Base-by-base conservation (phyloP, 2,329 filamentous ascomycete genomes). In the Periconia macrospinosa region DNA sequence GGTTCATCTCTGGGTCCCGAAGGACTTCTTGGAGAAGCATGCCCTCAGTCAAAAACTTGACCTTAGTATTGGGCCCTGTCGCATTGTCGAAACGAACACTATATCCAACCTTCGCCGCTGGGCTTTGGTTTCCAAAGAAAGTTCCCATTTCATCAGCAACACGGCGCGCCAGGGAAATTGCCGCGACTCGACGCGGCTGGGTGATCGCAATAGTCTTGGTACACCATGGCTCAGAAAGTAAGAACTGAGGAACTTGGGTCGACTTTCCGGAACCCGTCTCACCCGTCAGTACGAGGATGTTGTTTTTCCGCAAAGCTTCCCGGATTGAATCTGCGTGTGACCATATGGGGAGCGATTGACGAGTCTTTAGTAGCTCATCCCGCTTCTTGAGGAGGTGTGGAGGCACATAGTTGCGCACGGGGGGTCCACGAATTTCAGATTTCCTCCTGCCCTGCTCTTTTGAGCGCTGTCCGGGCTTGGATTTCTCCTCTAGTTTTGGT, bases 221-320 rank as follows among this genome's bases (percentile, higher is more conserved):
- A 71, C 92, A 96, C 92, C 92, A 97, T 7, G 84, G 76, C 67
- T 97, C 90, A 23, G 81, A 77, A 44, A 88, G 84, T 8, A 99
- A 78, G 58, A 96, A 97, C 67, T 97, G 94, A 0, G 94, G 93
- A 0, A 97, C 87, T 74, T 99, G 94, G 0, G 94, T 99, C 78
- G 90, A 95, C 76, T 99, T 99, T 70, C 94, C 94, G 14, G 91
- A 96, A 71, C 94, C 94, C 0, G 94, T 99, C 73, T 97, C 93
- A 77, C 93, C 93, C 2, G 94, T 88, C 14, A 99, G 78, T 0
- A 99, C 81, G 48, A 99, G 83, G 1, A 96, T 85, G 65, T 95
- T 85, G 57, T 85, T 86, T 33, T 84, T 68, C 15, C 70, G 76
- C 7, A 96, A 76, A 2, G 83, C 79, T 15, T 79, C 68, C 35